phyloP scores from a whole-genome alignment of 495 filamentous ascomycete species.

The Penicillium pancosmium region DNA sequence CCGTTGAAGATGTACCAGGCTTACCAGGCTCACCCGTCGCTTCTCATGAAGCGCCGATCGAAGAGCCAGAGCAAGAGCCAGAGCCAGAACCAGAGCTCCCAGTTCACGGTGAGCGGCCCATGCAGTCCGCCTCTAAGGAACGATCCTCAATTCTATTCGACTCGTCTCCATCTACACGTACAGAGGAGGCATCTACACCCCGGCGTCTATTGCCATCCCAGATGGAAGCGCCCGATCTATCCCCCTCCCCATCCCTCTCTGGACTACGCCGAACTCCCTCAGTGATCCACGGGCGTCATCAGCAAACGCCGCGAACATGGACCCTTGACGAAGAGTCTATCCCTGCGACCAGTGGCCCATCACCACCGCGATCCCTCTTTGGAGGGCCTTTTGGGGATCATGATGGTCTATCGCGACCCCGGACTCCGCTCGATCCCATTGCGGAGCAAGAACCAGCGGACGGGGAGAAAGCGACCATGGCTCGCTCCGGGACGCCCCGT shows the following conservation, averaged over 20 bases:
- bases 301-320: slow-evolving; percentile 35
- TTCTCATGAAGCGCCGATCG: not conserved
- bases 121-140: slow-evolving; percentile 57
- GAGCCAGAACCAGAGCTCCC: slow-evolving; percentile 26
- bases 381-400: slow-evolving; percentile 26
- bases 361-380: slow-evolving; percentile 33
- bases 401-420: slow-evolving; percentile 36
- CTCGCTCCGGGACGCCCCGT: slow-evolving; percentile 38
- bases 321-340: slow-evolving; percentile 34
- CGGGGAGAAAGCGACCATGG: slow-evolving; percentile 23
- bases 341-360: slow-evolving; percentile 22
- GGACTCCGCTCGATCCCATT: slow-evolving; percentile 44
- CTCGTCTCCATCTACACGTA: slow-evolving; percentile 51
- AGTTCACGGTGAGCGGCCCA: slow-evolving; percentile 24
- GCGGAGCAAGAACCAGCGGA: slow-evolving; percentile 42
- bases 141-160: slow-evolving; percentile 56
- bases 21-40: too few species aligned
- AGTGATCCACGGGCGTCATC: slow-evolving; percentile 39
- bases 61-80: slow-evolving; percentile 25
- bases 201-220: slow-evolving; percentile 23
- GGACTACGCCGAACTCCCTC: slow-evolving; percentile 41
- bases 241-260: slow-evolving; percentile 29
- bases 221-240: slow-evolving; percentile 19
- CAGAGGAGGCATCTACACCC: slow-evolving; percentile 20
- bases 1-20: slow-evolving; percentile 1